Base-by-base conservation (phyloP, 352 stramenopile species). In the Phytophthora sojae region DNA sequence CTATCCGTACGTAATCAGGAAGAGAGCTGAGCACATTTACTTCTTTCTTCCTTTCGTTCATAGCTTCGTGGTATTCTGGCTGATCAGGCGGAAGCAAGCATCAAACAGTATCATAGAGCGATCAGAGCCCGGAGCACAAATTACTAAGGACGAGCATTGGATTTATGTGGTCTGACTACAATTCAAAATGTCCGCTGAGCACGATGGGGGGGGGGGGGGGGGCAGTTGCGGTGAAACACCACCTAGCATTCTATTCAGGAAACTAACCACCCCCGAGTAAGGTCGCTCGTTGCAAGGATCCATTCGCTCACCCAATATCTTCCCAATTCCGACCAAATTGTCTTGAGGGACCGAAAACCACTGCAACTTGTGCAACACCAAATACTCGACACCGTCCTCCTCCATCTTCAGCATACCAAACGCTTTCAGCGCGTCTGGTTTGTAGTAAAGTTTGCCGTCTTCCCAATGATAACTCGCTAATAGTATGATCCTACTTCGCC, bases 371-470 rank as follows among this genome's bases (percentile, higher is more conserved):
- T 54, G 44, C 26, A 64, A 7, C n/a, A 50, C 7, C 14, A 64
- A 17, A 35, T 49, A 56, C 11, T 64, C 44, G 11, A 23, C n/a
- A 3, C 57, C 57, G 29, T 56, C 29, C n/a, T 64, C 45, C 29
- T 49, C 45, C 26, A 64, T 57, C 25, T 37, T 64, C n/a, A 64
- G 29, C 32, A 56, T 32, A 19, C 45, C 57, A 32, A 64, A 56
- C 8, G 57, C 57, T 56, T 64, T 64, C 25, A 49, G 8, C 7
- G 57, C 29, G 1, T 12, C 14, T 5, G 23, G 9, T 49, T 29
- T 37, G 26, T 62, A 62, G 29, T 44, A 54, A 2, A 62, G 42
- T n/a, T 60, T 71, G 19, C 37, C n/a, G n/a, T 71, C 32, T n/a
- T 45, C 23, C 23, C 44, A 65, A 0, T 50, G 35, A 14, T 65